Evolutionary conservation across 108 stramenopile species (phyloP).

Genomic region (Conticribra weissflogii): DNA sequence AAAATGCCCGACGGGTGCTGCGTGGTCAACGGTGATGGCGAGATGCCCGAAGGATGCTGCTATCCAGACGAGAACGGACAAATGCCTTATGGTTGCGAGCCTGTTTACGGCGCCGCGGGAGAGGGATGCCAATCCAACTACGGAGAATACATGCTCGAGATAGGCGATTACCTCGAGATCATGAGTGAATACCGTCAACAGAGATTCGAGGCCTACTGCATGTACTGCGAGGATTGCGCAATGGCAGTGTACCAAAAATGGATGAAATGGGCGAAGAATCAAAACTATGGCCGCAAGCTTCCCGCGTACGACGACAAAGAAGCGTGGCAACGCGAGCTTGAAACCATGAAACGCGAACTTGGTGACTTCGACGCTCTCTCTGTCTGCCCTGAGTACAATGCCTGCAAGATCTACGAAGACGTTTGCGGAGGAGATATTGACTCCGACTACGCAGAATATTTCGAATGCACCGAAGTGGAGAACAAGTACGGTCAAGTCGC

Average conservation of each 20-base stretch:
- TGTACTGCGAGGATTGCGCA: constrained; percentile 34
- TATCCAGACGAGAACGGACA: no score
- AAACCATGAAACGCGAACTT: constrained; percentile 24
- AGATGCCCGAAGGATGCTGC: no score
- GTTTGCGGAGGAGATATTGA: constrained; percentile 4
- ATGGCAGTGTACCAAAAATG: constrained; percentile 23
- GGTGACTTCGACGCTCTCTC: not conserved
- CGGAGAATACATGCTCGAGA: constrained; percentile 78
- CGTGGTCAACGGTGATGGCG: no score
- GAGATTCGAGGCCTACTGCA: constrained; percentile 70
- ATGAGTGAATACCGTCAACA: constrained; percentile 64
- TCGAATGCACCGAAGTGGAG: constrained; percentile 45
- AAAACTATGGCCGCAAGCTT: constrained; percentile 5
- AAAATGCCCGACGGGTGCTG: no score
- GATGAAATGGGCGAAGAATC: constrained; percentile 11
- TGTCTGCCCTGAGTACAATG: constrained; percentile 28
- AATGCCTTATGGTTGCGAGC: no score
- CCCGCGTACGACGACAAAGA: no score
- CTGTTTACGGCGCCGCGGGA: constrained; percentile 31
- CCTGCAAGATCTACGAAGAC: constrained; percentile 15
- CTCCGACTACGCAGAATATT: constrained; percentile 20
- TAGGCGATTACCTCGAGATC: constrained; percentile 65
- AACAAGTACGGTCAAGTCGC: constrained; percentile 49
- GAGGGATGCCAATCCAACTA: constrained; percentile 68
- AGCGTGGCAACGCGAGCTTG: constrained; percentile 42